Conservation (phyloP, 2,329 filamentous ascomycete genomes). For the Trichoderma brevicompactum region DNA sequence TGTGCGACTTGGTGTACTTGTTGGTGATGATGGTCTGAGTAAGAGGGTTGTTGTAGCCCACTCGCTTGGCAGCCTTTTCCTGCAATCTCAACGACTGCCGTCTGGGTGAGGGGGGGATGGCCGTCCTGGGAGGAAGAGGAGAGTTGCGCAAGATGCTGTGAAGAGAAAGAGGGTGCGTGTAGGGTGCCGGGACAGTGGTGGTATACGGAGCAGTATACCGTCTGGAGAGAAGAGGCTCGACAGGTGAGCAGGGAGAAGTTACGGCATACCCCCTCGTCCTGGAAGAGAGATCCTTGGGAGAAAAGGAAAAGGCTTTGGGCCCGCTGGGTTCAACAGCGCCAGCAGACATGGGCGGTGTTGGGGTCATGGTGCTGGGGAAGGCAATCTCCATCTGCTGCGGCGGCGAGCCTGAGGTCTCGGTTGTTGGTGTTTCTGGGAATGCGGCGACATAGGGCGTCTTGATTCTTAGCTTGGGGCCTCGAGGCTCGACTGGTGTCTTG, state of each 20-base stretch:
- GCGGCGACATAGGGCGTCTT: constrained; percentile 52
- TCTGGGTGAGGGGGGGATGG: constrained; percentile 57
- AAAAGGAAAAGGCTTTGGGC: constrained; percentile 53
- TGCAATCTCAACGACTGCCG: constrained; percentile 59
- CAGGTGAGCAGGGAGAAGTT: constrained; percentile 23
- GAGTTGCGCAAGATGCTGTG: constrained; percentile 71
- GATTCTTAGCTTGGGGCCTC: constrained; percentile 40
- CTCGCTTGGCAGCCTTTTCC: constrained; percentile 59
- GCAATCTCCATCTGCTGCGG: constrained; percentile 49
- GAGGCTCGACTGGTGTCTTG: constrained; percentile 39
- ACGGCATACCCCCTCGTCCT: constrained; percentile 4
- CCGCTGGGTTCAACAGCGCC: constrained; percentile 52
- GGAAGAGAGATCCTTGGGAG: constrained; percentile 37
- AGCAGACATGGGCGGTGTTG: constrained; percentile 63
- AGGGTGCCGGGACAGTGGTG: constrained; percentile 50
- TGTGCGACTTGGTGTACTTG: constrained; percentile 65
- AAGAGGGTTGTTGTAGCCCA: constrained; percentile 66
- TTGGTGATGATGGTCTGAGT: constrained; percentile 67
- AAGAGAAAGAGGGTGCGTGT: constrained; percentile 61
- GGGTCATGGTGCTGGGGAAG: constrained; percentile 62
- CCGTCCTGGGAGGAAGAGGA: constrained; percentile 59
- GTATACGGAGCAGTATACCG: constrained; percentile 26
- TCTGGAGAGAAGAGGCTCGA: constrained; percentile 31
- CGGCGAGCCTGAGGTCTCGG: constrained; percentile 56
- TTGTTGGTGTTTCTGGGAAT: constrained; percentile 59